Percentiles rank a stretch among this genome's conserved stretches.
These are phyloP conservation scores for Paraphoma chrysanthemicola DNA, from an alignment of 2,329 filamentous ascomycete species.

Conservation along the genomic window DNA sequence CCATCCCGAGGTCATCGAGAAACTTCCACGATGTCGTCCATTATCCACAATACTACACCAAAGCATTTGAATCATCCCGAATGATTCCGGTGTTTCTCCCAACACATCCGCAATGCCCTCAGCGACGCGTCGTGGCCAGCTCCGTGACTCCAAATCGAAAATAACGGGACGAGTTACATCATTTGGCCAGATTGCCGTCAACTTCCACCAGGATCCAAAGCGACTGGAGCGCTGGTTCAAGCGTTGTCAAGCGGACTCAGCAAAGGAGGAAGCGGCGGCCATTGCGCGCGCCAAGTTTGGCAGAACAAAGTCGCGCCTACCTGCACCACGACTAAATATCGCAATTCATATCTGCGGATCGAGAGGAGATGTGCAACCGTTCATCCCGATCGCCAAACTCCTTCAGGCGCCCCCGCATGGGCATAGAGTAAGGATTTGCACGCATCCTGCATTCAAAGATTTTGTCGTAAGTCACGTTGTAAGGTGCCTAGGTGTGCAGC, in stretches of 20 bases:
- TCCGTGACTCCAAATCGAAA: slow-evolving; percentile 16
- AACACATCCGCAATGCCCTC: slow-evolving; percentile 4
- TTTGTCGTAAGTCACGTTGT: slow-evolving; percentile 16
- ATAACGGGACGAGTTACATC: slow-evolving; percentile 16
- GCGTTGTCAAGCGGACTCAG: slow-evolving; percentile 14
- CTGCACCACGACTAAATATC: slow-evolving; percentile 52
- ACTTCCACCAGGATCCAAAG: slow-evolving; percentile 24
- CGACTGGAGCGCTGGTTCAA: slow-evolving; percentile 25
- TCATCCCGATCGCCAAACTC: slow-evolving; percentile 64
- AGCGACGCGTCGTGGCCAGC: slow-evolving; percentile 8
- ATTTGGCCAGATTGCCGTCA: slow-evolving; percentile 22
- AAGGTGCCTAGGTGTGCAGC: too few relatives aligned
- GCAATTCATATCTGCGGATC: slow-evolving; percentile 64
- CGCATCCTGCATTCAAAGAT: slow-evolving; percentile 30
- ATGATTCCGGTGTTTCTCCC: too few relatives aligned
- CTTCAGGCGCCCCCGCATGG: slow-evolving; percentile 40
- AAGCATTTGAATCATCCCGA: too few relatives aligned
- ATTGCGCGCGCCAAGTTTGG: not conserved
- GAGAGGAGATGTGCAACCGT: slow-evolving; percentile 65
- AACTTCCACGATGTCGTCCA: too few relatives aligned
- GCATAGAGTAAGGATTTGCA: slow-evolving; percentile 39
- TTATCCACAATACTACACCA: too few relatives aligned
- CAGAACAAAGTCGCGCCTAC: slow-evolving; percentile 4
- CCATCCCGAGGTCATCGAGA: too few relatives aligned
- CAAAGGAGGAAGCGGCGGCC: slow-evolving; percentile 1